These are phyloP conservation scores for Fusarium virguliforme DNA, from an alignment of 2,329 filamentous ascomycete species.

Conservation along the genomic window DNA sequence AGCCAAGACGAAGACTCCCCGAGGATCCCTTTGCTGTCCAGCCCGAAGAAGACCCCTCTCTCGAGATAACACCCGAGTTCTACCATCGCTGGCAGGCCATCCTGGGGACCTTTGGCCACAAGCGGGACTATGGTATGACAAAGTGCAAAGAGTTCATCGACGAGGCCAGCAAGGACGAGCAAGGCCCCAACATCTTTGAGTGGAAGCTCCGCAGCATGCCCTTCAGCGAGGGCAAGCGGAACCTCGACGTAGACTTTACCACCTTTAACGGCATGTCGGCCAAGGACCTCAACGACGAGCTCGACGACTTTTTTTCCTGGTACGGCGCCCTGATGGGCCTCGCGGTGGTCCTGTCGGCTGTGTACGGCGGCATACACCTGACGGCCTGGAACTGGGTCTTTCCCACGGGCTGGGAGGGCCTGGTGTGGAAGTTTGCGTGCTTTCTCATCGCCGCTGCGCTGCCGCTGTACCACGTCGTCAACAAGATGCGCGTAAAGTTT, in stretches of 20 bases:
- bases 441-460: background rate
- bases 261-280: background rate
- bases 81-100: conserved; percentile 3
- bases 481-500: background rate
- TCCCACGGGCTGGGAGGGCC: background rate
- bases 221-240: conserved; percentile 15
- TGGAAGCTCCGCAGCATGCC: conserved; percentile 3
- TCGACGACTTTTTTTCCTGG: background rate
- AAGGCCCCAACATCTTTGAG: background rate
- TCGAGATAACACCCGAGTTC: background rate
- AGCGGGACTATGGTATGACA: background rate
- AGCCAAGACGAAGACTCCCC: background rate
- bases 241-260: conserved; percentile 4
- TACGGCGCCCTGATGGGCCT: background rate
- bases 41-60: background rate
- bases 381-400: conserved; percentile 5
- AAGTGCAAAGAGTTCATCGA: background rate
- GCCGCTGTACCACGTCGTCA: background rate
- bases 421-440: conserved; percentile 9
- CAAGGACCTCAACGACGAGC: background rate
- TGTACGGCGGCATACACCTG: conserved; percentile 8
- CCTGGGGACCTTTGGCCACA: background rate
- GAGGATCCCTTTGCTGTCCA: background rate
- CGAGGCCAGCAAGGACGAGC: background rate
- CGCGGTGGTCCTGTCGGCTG: background rate